Conservation (phyloP, 2,329 filamentous ascomycete genomes). For the Hymenoscyphus occultus region DNA sequence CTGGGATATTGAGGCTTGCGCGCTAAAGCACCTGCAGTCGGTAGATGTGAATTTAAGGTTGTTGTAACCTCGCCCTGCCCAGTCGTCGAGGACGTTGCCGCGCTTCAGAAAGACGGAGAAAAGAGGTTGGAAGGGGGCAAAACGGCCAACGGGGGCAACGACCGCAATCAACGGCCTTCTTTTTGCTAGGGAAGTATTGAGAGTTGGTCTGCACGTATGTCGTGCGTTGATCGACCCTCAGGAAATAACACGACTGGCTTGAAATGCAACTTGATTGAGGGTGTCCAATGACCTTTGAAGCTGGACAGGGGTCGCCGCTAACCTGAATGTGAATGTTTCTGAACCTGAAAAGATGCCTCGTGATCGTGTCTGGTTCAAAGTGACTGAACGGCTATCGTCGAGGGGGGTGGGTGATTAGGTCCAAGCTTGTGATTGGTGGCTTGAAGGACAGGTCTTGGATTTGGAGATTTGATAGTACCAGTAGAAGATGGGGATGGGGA, state of each 20-base stretch:
- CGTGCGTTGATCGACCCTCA: conserved; percentile 31
- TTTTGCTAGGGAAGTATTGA: not conserved
- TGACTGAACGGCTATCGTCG: conserved; percentile 15
- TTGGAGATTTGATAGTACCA: conserved; percentile 10
- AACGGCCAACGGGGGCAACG: conserved; percentile 3
- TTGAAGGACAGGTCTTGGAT: conserved; percentile 12
- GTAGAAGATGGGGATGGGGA: conserved; percentile 9
- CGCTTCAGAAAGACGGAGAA: conserved; percentile 13
- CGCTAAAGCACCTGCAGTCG: conserved; percentile 10
- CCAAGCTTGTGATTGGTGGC: conserved; percentile 21
- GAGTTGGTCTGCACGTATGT: conserved; percentile 33
- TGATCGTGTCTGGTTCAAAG: conserved; percentile 26
- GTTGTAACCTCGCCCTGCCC: conserved; percentile 11
- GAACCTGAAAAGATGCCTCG: conserved; percentile 25
- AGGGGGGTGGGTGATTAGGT: conserved; percentile 21
- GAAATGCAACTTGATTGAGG: conserved; percentile 17
- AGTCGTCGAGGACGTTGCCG: conserved; percentile 8
- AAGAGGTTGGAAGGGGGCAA: conserved; percentile 15
- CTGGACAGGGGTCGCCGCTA: conserved; percentile 21
- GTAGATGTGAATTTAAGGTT: conserved; percentile 26
- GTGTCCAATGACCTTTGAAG: conserved; percentile 36
- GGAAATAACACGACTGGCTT: conserved; percentile 33
- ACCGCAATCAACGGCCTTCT: not conserved
- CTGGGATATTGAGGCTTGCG: conserved; percentile 16
- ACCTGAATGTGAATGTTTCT: conserved; percentile 18